Base-by-base conservation (phyloP, 75 land plant genomes). In the Adiantum capillusveneris region DNA sequence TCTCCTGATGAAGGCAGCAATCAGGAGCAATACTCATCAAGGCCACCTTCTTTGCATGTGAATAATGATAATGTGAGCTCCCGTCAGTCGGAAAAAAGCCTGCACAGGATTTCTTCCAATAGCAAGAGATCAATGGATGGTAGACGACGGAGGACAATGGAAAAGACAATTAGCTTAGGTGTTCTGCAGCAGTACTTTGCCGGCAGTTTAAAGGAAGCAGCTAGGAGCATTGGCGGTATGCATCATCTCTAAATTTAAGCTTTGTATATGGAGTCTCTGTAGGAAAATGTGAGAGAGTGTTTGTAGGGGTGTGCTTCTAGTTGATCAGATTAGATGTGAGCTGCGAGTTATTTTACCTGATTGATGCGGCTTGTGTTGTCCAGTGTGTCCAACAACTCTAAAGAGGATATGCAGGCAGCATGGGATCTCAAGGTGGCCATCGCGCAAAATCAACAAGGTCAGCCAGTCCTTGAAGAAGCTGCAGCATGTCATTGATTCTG, bases 381-480 rank as follows among this genome's bases (percentile, higher is more conserved):
- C 75, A 90, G 96, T 90, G 37, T 90, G 96, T 59, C n/a, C n/a
- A n/a, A n/a, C n/a, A n/a, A n/a, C n/a, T n/a, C n/a, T n/a, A n/a
- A n/a, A n/a, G n/a, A n/a, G n/a, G n/a, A n/a, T n/a, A n/a, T n/a
- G n/a, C n/a, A n/a, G n/a, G n/a, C n/a, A n/a, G n/a, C n/a, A n/a
- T n/a, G n/a, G n/a, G n/a, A n/a, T n/a, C n/a, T n/a, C n/a, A n/a
- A n/a, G n/a, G n/a, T n/a, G n/a, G n/a, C n/a, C n/a, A n/a, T n/a
- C n/a, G n/a, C n/a, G n/a, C n/a, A n/a, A n/a, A n/a, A n/a, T n/a
- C n/a, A n/a, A n/a, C n/a, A n/a, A n/a, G n/a, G n/a, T n/a, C n/a
- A n/a, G n/a, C n/a, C n/a, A n/a, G n/a, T n/a, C n/a, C 96, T 94
- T 89, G 67, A 73, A 66, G 62, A 90, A 84, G 73, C 81, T 90